A percentile compares a stretch with the other conserved stretches of the same genome.
Conservation (phyloP, 179 eudicot genomes). For the Nepenthes alata region DNA sequence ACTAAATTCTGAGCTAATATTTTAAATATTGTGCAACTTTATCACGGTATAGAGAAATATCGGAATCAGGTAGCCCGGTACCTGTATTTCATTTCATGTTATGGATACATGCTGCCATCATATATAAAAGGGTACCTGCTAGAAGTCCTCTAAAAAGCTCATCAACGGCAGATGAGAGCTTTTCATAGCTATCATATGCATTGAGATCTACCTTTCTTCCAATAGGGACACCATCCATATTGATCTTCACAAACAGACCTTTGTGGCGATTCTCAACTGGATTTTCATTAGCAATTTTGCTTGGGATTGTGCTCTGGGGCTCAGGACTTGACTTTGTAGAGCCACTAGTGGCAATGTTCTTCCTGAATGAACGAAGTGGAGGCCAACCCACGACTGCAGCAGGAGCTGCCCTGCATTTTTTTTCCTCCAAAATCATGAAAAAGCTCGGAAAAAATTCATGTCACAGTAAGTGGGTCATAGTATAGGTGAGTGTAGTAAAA, state of each 20-base stretch:
- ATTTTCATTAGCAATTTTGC: constrained; percentile 21
- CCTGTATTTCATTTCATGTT: too few relatives aligned
- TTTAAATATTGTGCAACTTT: too few relatives aligned
- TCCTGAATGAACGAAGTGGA: constrained; percentile 79
- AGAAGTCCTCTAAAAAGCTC: constrained; percentile 82
- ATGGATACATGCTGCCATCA: too few relatives aligned
- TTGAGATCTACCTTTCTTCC: constrained; percentile 89
- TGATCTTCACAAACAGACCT: constrained; percentile 85
- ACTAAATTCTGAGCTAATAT: too few relatives aligned
- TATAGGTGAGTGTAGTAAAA: too few relatives aligned
- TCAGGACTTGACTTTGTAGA: constrained; percentile 38
- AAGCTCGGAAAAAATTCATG: neutral
- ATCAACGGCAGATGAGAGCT: constrained; percentile 68
- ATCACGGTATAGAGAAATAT: too few relatives aligned
- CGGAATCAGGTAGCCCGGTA: too few relatives aligned
- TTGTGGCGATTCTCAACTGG: constrained; percentile 30
- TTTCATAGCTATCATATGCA: constrained; percentile 57
- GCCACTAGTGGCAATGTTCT: constrained; percentile 61
- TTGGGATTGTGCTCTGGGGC: constrained; percentile 18
- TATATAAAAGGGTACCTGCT: constrained; percentile 35
- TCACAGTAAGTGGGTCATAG: neutral
- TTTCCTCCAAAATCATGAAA: constrained; percentile 1
- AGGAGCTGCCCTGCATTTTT: constrained; percentile 50
- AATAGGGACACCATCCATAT: constrained; percentile 93
- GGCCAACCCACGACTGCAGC: constrained; percentile 96